These are phyloP conservation scores for Solidago caesia DNA, from an alignment of 129 eudicot species.

Conservation along the genomic window DNA sequence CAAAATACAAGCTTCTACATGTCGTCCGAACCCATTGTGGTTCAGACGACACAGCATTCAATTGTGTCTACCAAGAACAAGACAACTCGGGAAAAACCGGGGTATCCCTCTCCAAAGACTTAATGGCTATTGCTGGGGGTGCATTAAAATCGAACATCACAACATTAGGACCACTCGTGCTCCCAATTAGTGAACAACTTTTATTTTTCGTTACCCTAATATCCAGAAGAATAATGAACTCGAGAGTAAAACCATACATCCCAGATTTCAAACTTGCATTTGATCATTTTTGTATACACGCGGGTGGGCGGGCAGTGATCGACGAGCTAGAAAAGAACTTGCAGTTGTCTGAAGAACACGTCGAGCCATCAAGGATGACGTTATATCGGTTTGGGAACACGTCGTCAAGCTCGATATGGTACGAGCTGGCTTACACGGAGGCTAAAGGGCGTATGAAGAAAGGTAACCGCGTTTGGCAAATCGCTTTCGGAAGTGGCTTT, in stretches of 20 bases:
- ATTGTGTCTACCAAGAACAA: conserved; percentile 58
- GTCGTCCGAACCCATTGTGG: conserved; percentile 59
- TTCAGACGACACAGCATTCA: conserved; percentile 43
- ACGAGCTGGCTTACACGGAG: conserved; percentile 61
- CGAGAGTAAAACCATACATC: conserved; percentile 47
- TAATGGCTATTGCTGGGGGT: conserved; percentile 60
- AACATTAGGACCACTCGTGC: conserved; percentile 53
- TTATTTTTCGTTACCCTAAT: conserved; percentile 41
- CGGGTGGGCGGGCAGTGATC: conserved; percentile 67
- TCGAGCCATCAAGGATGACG: conserved; percentile 74
- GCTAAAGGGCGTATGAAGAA: conserved; percentile 59
- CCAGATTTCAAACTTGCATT: conserved; percentile 69
- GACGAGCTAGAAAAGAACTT: conserved; percentile 64
- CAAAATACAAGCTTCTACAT: conserved; percentile 53
- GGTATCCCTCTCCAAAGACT: conserved; percentile 52
- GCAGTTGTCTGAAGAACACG: conserved; percentile 43
- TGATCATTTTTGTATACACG: conserved; percentile 65
- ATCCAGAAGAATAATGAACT: conserved; percentile 30
- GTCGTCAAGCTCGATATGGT: conserved; percentile 72
- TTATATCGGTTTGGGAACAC: conserved; percentile 67
- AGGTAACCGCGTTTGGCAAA: conserved; percentile 65
- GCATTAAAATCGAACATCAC: conserved; percentile 61
- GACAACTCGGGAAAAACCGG: conserved; percentile 45
- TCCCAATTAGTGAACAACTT: conserved; percentile 57
- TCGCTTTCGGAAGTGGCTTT: conserved; percentile 67